These are phyloP conservation scores for Xylaria sp. DNA, from an alignment of 2,329 filamentous ascomycete species.

Conservation along the genomic window DNA sequence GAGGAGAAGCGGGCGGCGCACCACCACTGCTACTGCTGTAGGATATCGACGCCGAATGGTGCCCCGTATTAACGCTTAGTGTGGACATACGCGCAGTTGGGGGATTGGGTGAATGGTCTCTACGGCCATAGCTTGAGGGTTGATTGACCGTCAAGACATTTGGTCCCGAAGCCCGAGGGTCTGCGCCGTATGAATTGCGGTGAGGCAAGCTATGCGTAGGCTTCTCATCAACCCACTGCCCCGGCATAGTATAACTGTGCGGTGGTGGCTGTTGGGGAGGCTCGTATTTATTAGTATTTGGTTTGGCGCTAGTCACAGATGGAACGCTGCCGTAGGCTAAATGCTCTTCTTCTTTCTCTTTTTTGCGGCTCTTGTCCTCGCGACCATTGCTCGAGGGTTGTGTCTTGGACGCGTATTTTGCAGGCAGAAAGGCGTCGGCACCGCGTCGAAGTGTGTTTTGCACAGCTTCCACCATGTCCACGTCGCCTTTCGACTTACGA, in stretches of 20 bases:
- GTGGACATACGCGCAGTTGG: constrained; percentile 62
- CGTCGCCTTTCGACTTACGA: constrained; percentile 43
- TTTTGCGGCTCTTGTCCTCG: constrained; percentile 49
- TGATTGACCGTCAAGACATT: constrained; percentile 58
- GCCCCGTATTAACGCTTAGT: constrained; percentile 61
- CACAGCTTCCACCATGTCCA: constrained; percentile 43
- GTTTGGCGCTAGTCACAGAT: constrained; percentile 28
- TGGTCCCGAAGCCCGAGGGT: constrained; percentile 52
- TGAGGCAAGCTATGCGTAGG: constrained; percentile 43
- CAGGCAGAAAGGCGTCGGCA: constrained; percentile 48
- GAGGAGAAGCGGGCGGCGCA: constrained; percentile 77
- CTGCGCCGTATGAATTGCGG: constrained; percentile 50
- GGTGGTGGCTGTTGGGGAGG: constrained; percentile 32
- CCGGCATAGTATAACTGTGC: constrained; percentile 49
- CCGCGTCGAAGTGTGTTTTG: constrained; percentile 46
- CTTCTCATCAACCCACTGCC: constrained; percentile 53
- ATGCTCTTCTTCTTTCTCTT: constrained; percentile 56
- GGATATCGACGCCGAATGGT: constrained; percentile 55
- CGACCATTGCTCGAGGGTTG: constrained; percentile 49
- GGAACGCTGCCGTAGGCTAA: constrained; percentile 60
- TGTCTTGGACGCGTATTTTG: constrained; percentile 47
- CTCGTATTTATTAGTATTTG: constrained; percentile 34
- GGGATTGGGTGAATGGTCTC: constrained; percentile 59
- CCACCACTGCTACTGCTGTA: constrained; percentile 49
- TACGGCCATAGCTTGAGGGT: constrained; percentile 45